Evolutionary conservation across 768 basidiomycete species (phyloP).

Genomic region (Phanerochaete sordida): DNA sequence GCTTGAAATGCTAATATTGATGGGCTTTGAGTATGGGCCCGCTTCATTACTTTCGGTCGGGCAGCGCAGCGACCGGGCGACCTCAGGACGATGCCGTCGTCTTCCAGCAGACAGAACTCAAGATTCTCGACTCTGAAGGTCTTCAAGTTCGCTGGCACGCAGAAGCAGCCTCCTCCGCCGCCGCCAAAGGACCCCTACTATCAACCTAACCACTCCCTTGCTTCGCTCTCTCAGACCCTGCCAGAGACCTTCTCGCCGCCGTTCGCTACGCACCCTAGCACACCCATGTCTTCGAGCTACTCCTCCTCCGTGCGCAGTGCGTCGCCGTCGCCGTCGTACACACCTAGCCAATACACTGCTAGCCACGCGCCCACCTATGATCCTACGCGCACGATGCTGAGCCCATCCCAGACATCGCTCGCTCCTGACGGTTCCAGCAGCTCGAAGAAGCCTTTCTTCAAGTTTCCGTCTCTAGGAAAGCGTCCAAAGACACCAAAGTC

Average conservation of each 20-base stretch:
- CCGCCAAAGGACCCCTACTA: slow-evolving; percentile 65
- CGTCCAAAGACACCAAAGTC: slow-evolving; percentile 31
- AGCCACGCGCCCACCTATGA: slow-evolving; percentile 3
- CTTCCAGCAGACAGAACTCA: slow-evolving; percentile 28
- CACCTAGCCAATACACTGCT: slow-evolving; percentile 12
- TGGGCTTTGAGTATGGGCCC: neutral
- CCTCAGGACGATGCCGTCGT: slow-evolving; percentile 20
- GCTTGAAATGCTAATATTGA: slow-evolving; percentile 4
- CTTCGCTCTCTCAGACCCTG: slow-evolving; percentile 42
- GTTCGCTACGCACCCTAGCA: slow-evolving; percentile 22
- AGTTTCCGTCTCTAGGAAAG: slow-evolving; percentile 31
- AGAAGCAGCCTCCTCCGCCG: slow-evolving; percentile 49
- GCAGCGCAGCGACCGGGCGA: slow-evolving; percentile 11
- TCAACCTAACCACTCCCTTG: slow-evolving; percentile 34
- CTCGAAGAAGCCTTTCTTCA: slow-evolving; percentile 32
- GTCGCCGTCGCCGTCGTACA: slow-evolving; percentile 22
- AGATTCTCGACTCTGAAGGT: slow-evolving; percentile 40
- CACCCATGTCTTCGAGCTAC: slow-evolving; percentile 28
- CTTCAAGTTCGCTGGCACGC: slow-evolving; percentile 33
- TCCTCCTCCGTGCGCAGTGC: slow-evolving; percentile 25
- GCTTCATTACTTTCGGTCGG: slow-evolving; percentile 10
- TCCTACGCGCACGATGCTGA: slow-evolving; percentile 11
- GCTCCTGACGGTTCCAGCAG: slow-evolving; percentile 21
- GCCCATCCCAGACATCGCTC: slow-evolving; percentile 17
- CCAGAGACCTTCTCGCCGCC: slow-evolving; percentile 31